phyloP scores from a whole-genome alignment of 495 filamentous ascomycete genomes.

The Penicillium roqueforti region DNA sequence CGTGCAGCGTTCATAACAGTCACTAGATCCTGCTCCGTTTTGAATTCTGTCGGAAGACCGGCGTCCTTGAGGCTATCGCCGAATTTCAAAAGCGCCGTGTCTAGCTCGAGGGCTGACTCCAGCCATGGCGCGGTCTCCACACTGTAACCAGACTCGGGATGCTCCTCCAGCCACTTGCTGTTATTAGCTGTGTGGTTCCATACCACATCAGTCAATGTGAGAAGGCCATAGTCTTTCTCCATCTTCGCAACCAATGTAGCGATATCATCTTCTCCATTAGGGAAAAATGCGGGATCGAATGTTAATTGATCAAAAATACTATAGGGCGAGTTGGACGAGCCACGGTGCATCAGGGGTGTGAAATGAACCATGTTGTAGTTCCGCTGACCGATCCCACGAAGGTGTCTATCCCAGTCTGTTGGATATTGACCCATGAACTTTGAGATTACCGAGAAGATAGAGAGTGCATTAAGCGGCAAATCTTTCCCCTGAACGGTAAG shows the following conservation, averaged over 20 bases:
- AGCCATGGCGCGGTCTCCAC: conserved; percentile 90
- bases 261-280: conserved; percentile 82
- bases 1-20: conserved; percentile 82
- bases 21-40: conserved; percentile 67
- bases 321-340: conserved; percentile 92
- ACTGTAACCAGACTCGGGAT: conserved; percentile 96
- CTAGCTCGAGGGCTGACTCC: conserved; percentile 79
- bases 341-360: conserved; percentile 85
- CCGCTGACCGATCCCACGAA: conserved; percentile 77
- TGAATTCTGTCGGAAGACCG: conserved; percentile 69
- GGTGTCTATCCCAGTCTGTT: conserved; percentile 79
- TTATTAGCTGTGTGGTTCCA: conserved; percentile 98
- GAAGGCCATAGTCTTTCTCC: conserved; percentile 76
- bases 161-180: conserved; percentile 87
- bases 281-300: conserved; percentile 81
- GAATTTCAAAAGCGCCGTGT: conserved; percentile 77
- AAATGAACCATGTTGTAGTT: conserved; percentile 99
- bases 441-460: conserved; percentile 89
- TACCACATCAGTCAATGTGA: conserved; percentile 93
- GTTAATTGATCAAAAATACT: conserved; percentile 87
- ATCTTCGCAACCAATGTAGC: conserved; percentile 70
- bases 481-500: conserved; percentile 64
- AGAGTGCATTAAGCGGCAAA: conserved; percentile 79
- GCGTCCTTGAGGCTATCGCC: conserved; percentile 61
- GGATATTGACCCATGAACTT: conserved; percentile 97